These are phyloP conservation scores for Penicillium sp. DNA, from an alignment of 2,329 filamentous ascomycete species.

Conservation along the genomic window DNA sequence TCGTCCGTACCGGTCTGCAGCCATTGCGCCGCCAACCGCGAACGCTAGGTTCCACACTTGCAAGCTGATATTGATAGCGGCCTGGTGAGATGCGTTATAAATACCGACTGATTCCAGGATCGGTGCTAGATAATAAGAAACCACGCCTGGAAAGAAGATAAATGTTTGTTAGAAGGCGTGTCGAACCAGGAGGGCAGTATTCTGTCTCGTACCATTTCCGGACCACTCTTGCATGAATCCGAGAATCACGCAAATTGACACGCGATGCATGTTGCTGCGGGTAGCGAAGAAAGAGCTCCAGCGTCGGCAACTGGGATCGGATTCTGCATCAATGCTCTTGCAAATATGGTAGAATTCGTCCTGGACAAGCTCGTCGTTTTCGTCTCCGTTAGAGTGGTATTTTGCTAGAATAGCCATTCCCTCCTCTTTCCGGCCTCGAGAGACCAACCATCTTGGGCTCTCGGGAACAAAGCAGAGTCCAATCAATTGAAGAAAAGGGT, in stretches of 20 bases:
- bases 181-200: background rate
- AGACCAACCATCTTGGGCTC: slow-evolving; percentile 62
- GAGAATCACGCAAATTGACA: slow-evolving; percentile 22
- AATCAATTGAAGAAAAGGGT: slow-evolving; percentile 49
- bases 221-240: slow-evolving; percentile 25
- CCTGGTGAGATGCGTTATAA: slow-evolving; percentile 10
- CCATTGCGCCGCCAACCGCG: slow-evolving; percentile 6
- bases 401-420: slow-evolving; percentile 58
- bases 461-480: slow-evolving; percentile 59
- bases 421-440: slow-evolving; percentile 57
- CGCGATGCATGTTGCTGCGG: slow-evolving; percentile 20
- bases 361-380: slow-evolving; percentile 24
- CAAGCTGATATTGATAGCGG: slow-evolving; percentile 18
- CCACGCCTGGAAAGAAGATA: slow-evolving; percentile 9
- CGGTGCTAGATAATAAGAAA: slow-evolving; percentile 25
- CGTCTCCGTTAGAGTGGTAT: slow-evolving; percentile 56
- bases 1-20: slow-evolving; percentile 13
- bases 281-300: slow-evolving; percentile 22
- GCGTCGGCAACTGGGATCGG: slow-evolving; percentile 13
- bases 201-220: slow-evolving; percentile 6
- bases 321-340: slow-evolving; percentile 21
- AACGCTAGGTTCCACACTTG: slow-evolving; percentile 13
- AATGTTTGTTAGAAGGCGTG: background rate
- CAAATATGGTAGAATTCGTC: slow-evolving; percentile 29
- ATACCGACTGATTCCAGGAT: slow-evolving; percentile 23